Percentiles rank a stretch among this genome's conserved stretches.
Evolutionary conservation across 192 early-diverging fungal genomes (phyloP).

Genomic region (Paraglomus brasilianum): DNA sequence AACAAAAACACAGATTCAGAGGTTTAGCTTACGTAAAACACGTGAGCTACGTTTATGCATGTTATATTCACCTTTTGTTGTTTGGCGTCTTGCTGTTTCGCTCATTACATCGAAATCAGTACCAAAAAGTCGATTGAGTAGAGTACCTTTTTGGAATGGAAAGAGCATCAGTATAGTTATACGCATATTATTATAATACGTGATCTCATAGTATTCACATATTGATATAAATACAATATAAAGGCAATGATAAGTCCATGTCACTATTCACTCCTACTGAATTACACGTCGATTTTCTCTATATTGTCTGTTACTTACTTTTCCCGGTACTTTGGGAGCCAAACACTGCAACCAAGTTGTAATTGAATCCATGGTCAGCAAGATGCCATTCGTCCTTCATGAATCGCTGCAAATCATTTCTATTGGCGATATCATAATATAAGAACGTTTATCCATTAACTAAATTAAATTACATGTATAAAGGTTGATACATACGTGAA

Average conservation of each 20-base stretch:
- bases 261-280: not conserved
- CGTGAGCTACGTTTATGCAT: too few species aligned
- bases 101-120: slow-evolving; percentile 97
- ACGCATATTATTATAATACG: not conserved
- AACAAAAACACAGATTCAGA: too few species aligned
- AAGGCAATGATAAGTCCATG: not conserved
- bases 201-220: not conserved
- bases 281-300: not conserved
- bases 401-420: slow-evolving; percentile 67
- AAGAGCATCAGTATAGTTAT: not conserved
- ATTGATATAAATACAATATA: not conserved
- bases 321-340: slow-evolving; percentile 99
- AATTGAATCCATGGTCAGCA: slow-evolving; percentile 86
- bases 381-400: slow-evolving; percentile 84
- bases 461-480: slow-evolving; percentile 6
- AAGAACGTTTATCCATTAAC: not conserved
- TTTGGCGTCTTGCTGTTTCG: slow-evolving; percentile 80
- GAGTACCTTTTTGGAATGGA: slow-evolving; percentile 62
- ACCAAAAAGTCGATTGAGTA: slow-evolving; percentile 93
- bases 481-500: slow-evolving; percentile 64
- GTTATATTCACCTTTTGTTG: slow-evolving; percentile 77
- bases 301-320: slow-evolving; percentile 51
- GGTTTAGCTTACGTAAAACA: too few species aligned
- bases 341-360: slow-evolving; percentile 96
- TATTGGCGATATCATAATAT: slow-evolving; percentile 30